Conservation (phyloP, 2,329 filamentous ascomycete genomes). For the Ceratocystis eucalypticola region DNA sequence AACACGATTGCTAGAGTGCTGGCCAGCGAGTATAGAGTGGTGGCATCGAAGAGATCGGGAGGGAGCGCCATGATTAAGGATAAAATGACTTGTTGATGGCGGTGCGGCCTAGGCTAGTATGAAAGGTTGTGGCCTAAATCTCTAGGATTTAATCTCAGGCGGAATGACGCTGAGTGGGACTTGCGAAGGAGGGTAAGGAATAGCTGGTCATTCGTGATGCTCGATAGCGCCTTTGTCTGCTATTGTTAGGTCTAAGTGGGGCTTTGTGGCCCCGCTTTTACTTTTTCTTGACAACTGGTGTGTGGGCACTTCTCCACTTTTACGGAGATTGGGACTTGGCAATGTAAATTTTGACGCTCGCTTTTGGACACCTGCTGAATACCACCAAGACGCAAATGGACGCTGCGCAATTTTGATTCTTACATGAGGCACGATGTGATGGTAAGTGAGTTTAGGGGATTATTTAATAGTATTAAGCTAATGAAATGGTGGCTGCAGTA, state of each 20-base stretch:
- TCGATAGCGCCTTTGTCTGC: neutral
- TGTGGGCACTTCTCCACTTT: neutral
- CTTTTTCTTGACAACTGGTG: neutral
- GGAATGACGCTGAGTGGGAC: neutral
- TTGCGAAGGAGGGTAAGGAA: neutral
- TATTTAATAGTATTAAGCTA: neutral
- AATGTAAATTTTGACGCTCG: neutral
- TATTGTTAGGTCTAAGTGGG: neutral
- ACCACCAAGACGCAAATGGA: neutral
- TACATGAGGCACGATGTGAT: neutral
- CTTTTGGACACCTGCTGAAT: neutral
- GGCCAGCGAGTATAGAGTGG: conserved; percentile 45
- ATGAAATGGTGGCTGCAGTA: neutral
- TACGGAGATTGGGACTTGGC: neutral
- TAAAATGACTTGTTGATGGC: neutral
- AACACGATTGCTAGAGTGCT: conserved; percentile 39
- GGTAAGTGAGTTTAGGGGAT: neutral
- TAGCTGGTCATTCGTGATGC: neutral
- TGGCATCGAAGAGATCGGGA: conserved; percentile 45
- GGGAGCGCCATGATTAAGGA: conserved; percentile 27
- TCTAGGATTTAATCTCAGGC: neutral
- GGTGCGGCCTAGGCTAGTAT: neutral
- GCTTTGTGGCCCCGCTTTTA: neutral
- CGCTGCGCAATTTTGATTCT: neutral
- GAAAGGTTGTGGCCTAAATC: neutral